phyloP scores from a whole-genome alignment of 2,329 filamentous ascomycete species.

The Fusarium marasasianum region DNA sequence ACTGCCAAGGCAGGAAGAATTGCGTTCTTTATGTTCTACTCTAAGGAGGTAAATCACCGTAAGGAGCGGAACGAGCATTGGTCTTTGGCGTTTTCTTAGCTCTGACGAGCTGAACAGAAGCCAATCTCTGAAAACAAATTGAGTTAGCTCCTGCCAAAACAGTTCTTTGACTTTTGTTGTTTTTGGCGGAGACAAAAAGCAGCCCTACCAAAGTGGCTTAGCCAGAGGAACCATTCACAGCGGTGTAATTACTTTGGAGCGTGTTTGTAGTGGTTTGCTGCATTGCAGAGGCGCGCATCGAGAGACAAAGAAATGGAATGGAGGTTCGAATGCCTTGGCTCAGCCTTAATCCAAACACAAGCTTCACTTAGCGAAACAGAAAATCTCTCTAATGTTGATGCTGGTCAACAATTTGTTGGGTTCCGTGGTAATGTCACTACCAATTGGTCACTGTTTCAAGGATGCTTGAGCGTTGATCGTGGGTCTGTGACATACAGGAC shows the following conservation, averaged over 20 bases:
- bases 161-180: background rate
- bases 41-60: background rate
- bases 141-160: constrained; percentile 3
- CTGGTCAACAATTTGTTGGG: background rate
- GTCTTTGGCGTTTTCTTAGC: background rate
- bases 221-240: background rate
- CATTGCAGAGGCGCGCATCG: background rate
- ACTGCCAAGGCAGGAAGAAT: background rate
- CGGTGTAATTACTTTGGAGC: background rate
- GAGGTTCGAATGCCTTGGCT: background rate
- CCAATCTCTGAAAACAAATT: constrained; percentile 7
- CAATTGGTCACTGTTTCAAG: background rate
- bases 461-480: background rate
- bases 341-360: background rate
- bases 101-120: constrained; percentile 15
- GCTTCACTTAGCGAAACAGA: background rate
- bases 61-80: background rate
- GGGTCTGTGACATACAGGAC: constrained; percentile 17
- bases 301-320: background rate
- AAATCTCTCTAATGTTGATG: background rate
- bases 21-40: background rate
- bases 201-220: constrained; percentile 9
- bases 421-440: background rate
- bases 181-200: background rate
- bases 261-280: background rate